Evolutionary conservation across 2,329 filamentous ascomycete species (phyloP), one percentile per base, ranked within the genome.

Genomic region (Aspergillus tamarii): DNA sequence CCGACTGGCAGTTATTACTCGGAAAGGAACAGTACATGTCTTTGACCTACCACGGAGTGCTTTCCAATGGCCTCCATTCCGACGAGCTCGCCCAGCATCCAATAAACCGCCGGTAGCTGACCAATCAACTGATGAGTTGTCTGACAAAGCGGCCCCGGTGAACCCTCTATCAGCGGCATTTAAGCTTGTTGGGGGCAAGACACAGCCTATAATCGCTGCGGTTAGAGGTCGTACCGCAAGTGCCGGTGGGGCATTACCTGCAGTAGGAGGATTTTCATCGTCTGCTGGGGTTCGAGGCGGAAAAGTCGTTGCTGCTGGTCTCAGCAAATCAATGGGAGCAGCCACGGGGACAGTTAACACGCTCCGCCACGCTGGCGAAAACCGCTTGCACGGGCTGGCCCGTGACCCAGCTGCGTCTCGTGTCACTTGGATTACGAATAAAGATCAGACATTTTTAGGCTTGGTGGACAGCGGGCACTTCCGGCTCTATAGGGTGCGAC

Each of bases 21-120:
- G 96, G 72, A 91, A 94, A 70, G 93, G 94, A n/a, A 99, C 95
- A 10, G 89, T 97, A 12, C 95, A 99, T 78, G 87, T 98, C 50
- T 89, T 97, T 67, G 92, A 97, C 69, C 87, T 98, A 77, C 93
- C 93, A 10, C 84, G 88, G 53, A 91, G 88, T 66, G 92, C 92
- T 5, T 94, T 94, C 70, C 88, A 91, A 68, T 97, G 94, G 94
- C 94, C 94, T 46, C 92, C 93, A 28, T 89, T 81, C 65, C 79
- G 81, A 26, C 78, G 79, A 55, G 72, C 88, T 48, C 81, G 82
- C 53, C 80, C 82, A 39, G 69, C 74, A 30, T 57, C 73, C 11
- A 74, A 74, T 23, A 74, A 77, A 52, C 68, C 77, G 7, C 71
- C 72, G 78, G 58, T 72, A 72, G 43, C 80, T 77, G 64, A 80